Evolutionary conservation across 768 basidiomycete species (phyloP).

Genomic region (Russula virescens): DNA sequence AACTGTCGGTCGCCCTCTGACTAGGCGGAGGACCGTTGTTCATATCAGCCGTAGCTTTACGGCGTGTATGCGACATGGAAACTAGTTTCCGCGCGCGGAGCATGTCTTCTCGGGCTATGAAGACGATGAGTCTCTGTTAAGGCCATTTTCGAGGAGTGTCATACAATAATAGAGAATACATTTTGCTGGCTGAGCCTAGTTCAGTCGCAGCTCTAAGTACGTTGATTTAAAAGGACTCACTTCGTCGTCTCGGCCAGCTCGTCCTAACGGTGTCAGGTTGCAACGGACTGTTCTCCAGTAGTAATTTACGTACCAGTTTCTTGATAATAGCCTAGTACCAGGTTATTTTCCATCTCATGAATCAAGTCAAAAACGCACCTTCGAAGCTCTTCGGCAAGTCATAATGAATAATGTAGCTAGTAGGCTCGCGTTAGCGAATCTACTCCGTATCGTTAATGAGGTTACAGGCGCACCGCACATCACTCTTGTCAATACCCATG

Average conservation of each 20-base stretch:
- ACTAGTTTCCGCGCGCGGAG: slow-evolving; percentile 50
- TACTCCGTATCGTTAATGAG: neutral
- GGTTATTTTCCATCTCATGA: neutral
- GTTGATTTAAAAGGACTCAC: slow-evolving; percentile 36
- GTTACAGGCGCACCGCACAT: slow-evolving; percentile 48
- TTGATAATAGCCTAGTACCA: slow-evolving; percentile 72
- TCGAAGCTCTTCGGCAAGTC: slow-evolving; percentile 82
- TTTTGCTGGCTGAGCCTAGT: slow-evolving; percentile 54
- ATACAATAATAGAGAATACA: slow-evolving; percentile 80
- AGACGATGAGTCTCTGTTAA: neutral
- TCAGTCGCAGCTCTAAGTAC: slow-evolving; percentile 7
- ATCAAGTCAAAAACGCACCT: slow-evolving; percentile 38
- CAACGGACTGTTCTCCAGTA: neutral
- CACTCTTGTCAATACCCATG: slow-evolving; percentile 79
- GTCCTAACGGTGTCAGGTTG: slow-evolving; percentile 39
- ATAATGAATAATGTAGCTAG: slow-evolving; percentile 72
- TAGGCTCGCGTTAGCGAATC: slow-evolving; percentile 19
- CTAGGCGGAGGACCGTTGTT: slow-evolving; percentile 53
- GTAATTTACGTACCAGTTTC: slow-evolving; percentile 58
- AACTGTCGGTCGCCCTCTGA: slow-evolving; percentile 60
- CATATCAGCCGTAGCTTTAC: slow-evolving; percentile 38
- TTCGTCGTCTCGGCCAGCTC: slow-evolving; percentile 72
- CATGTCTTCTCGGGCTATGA: slow-evolving; percentile 70
- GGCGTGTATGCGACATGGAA: slow-evolving; percentile 39
- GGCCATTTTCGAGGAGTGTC: slow-evolving; percentile 22